Base-by-base conservation (phyloP, 305 asterid genomes). In the Fraxinus velutina region DNA sequence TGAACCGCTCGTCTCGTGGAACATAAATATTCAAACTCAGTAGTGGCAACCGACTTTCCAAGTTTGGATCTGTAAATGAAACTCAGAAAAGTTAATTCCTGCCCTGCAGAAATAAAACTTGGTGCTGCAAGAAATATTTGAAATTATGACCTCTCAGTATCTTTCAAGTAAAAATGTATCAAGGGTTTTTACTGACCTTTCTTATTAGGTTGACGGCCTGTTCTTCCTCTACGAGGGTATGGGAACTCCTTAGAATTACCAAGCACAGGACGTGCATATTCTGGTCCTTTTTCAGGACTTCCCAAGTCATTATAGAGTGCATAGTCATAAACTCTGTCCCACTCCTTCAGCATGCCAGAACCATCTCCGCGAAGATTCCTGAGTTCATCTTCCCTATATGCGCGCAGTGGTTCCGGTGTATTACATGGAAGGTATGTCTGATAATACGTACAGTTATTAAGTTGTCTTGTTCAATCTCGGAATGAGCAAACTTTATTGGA, bases 151-250 rank as follows among this genome's bases (percentile, higher is more conserved):
- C 10, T 68, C 37, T 29, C 21, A 68, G 39, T 68, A 68, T 15
- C 21, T 29, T 13, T 68, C n/a, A 4, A 15, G 36, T 13, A 1
- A 68, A 13, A 15, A 52, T 34, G n/a, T 7, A 77, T 76, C 39
- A 36, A 47, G 8, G 34, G 34, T 47, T 55, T 13, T 21, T 6
- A 9, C 15, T 55, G 30, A 89, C 97, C 97, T 82, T 87, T 88
- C 75, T 87, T 88, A 6, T 95, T 81, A 15, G 89, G 92, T 50
- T 90, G 89, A 39, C 98, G 79, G 62, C 97, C 93, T 4, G 98
- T 94, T 87, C 92, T 86, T 32, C 90, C 97, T 79, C 98, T 89
- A 5, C 98, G 93, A 32, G 98, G 98, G 60, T 94, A 92, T 32
- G 98, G 98, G 75, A 87, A 90, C 37, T 94, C 88, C 0, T 80